Base-by-base conservation (phyloP, 257 asterid genomes). In the Solanum appendiculatum region DNA sequence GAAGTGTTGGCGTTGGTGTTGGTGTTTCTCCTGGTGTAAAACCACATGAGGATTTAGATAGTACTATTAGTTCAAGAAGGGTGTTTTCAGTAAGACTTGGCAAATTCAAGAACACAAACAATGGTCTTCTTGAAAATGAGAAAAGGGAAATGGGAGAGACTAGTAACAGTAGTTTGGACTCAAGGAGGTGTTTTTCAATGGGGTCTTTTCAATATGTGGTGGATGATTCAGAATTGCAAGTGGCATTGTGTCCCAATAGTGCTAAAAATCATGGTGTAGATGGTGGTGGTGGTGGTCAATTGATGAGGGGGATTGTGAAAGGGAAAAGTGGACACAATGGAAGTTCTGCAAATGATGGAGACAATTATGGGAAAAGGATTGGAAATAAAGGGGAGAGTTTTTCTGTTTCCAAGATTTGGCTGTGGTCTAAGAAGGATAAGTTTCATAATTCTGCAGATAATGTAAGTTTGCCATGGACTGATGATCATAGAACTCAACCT, bases 391-490 rank as follows among this genome's bases (percentile, higher is more conserved):
- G 97, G 87, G 99, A 97, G 87, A 97, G 99, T 93, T 96, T 96
- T 91, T 96, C 99, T 86, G 96, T 96, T 90, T 97, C 99, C 87
- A 97, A 97, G 93, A 96, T 96, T 21, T 97, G 99, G 99, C 81
- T 92, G 44, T 97, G 99, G 99, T 93, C 99, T 90, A 97, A 93
- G 92, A 94, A 95, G 89, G 96, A 94, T 90, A 94, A 92, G 89
- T 89, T 92, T 86, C 89, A 91, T 56, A 88, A 82, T 88, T 91
- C 93, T 39, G 80, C 87, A 88, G 87, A 88, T 40, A 84, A 91
- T 85, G 91, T 88, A 84, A 90, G 89, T 81, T 90, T 90, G 46
- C 93, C 94, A 87, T 90, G 92, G 91, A 40, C 86, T 90, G 81
- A 82, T 90, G 81, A 82, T 56, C 70, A 87, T 85, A 56, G 58